Base-by-base conservation (phyloP, 2,329 filamentous ascomycete genomes). In the Neospermospora avenae region DNA sequence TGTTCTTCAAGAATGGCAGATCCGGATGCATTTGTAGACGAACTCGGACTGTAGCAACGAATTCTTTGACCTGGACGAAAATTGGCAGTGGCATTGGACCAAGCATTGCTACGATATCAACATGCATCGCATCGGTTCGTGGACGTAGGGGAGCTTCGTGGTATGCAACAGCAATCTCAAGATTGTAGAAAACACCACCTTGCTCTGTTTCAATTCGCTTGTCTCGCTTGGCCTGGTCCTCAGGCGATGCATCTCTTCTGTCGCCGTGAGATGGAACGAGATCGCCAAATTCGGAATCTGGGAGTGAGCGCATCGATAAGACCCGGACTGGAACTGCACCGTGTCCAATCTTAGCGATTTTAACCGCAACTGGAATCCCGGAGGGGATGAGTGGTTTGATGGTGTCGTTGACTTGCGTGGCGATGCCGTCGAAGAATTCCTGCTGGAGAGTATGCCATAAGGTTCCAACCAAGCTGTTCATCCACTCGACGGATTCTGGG, bases 11-110 rank as follows among this genome's bases (percentile, higher is more conserved):
- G 46, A 65, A 65, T 16, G 63, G 63, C 1, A 65, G 34, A 57
- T 65, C 63, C 22, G 63, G 63, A 24, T 65, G 63, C 63, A 65
- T 65, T 42, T 65, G 63, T 18, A 65, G 58, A 28, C 63, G 48
- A 31, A 65, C 52, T 42, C 63, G 59, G 41, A 65, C 57, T 1
- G 61, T 65, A 11, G 63, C 63, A 20, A 65, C 61, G 16, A 65
- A 65, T 42, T 65, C 63, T 20, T 65, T 65, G 34, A 65, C 63
- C 35, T 65, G 63, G 11, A 65, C 59, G 24, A 60, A 65, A 2
- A 65, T 57, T 14, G 63, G 61, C 13, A 65, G 18, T 1, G 61
- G 61, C 3, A 66, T 58, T 10, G 64, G 64, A 24, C 64, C 64
- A 16, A 64, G 49, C 58, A 56, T 60, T 14, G 64, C 62, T 20